Percentiles rank a stretch among this genome's conserved stretches.
Evolutionary conservation across 768 basidiomycete genomes (phyloP).

Genomic region (Naematelia encephala): DNA sequence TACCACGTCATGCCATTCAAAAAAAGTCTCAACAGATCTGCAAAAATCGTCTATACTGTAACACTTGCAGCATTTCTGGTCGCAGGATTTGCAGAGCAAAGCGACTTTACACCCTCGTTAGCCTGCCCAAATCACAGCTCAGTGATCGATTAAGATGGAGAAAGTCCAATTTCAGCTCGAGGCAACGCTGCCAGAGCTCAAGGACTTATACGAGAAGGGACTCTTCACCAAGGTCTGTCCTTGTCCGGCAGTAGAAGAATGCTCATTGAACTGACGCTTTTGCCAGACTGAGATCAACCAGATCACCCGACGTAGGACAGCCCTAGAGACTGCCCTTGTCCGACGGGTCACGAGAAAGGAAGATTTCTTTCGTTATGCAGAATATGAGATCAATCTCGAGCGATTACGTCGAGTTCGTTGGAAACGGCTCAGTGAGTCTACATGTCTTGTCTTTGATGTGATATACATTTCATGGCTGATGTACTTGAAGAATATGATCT

Average conservation of each 20-base stretch:
- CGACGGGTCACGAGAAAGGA: constrained; percentile 77
- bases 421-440: constrained; percentile 66
- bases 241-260: too few species aligned
- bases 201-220: constrained; percentile 79
- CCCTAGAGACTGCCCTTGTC: constrained; percentile 77
- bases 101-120: too few species aligned
- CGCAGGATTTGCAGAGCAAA: too few species aligned
- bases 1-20: constrained; percentile 16
- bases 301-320: constrained; percentile 78
- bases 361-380: constrained; percentile 85
- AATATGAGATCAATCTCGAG: constrained; percentile 87
- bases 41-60: background rate
- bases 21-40: constrained; percentile 11
- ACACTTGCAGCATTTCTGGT: background rate
- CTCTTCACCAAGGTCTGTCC: constrained; percentile 69
- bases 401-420: constrained; percentile 70
- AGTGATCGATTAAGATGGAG: constrained; percentile 67
- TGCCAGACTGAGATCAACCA: constrained; percentile 74
- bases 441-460: background rate
- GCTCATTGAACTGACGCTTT: too few species aligned
- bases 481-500: constrained; percentile 30
- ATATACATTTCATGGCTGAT: constrained; percentile 53
- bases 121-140: too few species aligned
- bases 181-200: constrained; percentile 95
- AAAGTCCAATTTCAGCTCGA: constrained; percentile 90